Evolutionary conservation across 2,329 filamentous ascomycete species (phyloP).

Genomic region (Ophiobolus disseminans): DNA sequence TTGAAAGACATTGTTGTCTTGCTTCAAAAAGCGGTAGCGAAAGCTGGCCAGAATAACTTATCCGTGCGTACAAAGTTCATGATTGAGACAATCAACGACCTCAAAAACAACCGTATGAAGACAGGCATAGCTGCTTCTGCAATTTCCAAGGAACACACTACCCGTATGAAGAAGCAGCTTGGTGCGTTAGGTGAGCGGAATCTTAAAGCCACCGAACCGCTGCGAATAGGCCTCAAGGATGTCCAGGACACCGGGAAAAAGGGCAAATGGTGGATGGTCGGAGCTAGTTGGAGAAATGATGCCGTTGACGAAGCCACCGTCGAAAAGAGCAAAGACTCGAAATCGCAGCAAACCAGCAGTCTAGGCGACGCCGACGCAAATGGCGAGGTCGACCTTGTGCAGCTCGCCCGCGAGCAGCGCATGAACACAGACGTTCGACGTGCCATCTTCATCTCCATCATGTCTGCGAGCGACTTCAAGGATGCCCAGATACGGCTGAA

Average conservation of each 20-base stretch:
- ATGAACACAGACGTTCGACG: slow-evolving; percentile 87
- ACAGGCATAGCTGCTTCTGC: slow-evolving; percentile 73
- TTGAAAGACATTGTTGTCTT: slow-evolving; percentile 87
- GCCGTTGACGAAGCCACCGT: slow-evolving; percentile 43
- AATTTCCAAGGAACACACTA: slow-evolving; percentile 80
- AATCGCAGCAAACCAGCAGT: slow-evolving; percentile 9
- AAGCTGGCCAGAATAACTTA: slow-evolving; percentile 71
- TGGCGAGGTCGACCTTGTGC: slow-evolving; percentile 67
- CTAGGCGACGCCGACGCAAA: slow-evolving; percentile 30
- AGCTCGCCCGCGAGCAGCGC: slow-evolving; percentile 79
- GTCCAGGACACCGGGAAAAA: slow-evolving; percentile 83
- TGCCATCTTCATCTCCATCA: slow-evolving; percentile 91
- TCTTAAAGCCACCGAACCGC: slow-evolving; percentile 77
- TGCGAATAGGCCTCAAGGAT: slow-evolving; percentile 81
- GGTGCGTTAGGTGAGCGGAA: slow-evolving; percentile 74
- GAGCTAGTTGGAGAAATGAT: slow-evolving; percentile 78
- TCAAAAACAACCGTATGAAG: slow-evolving; percentile 94
- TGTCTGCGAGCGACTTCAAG: slow-evolving; percentile 82
- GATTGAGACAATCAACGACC: slow-evolving; percentile 92
- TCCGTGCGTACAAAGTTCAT: slow-evolving; percentile 94
- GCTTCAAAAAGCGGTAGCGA: slow-evolving; percentile 74
- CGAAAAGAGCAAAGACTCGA: slow-evolving; percentile 45
- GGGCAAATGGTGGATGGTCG: slow-evolving; percentile 98
- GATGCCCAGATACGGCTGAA: slow-evolving; percentile 81
- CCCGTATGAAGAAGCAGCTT: slow-evolving; percentile 86